Evolutionary conservation across 768 basidiomycete genomes (phyloP), one percentile per base, ranked within the genome.

Genomic region (Amanita thiersii): DNA sequence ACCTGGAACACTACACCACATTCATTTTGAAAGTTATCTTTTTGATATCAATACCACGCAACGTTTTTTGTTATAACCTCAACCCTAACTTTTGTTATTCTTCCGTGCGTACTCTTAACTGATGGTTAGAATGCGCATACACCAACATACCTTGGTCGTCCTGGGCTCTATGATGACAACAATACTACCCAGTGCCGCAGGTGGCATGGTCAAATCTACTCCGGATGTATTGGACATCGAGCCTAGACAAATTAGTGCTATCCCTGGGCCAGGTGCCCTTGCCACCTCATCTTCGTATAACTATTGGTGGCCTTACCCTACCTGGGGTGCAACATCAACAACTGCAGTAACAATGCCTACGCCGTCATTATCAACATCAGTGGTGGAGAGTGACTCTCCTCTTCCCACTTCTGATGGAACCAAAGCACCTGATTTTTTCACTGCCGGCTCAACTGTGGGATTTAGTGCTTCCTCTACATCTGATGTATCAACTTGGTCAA

Each of bases 291-390:
- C 60, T 5, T 54, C 59, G 11, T 58, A 52, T 38, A 56, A 62
- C 45, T 57, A 62, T 44, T 63, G 58, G 67, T 67, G 56, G 66
- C 60, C 63, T 1, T 67, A 62, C 45, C 59, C 64, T 18, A 51
- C 60, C 11, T 52, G 46, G 8, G 35, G 8, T 17, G 28, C 44
- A 11, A 21, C 37, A 4, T 38, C 44, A 24, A 3, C 25, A 5
- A 25, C 43, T 5, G 3, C 35, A 7, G 14, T 35, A 36, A 40
- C 23, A 11, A 37, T 20, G 18, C 39, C 15, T 37, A 48, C 12
- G 39, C 26, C 26, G 21, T 46, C 11, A 26, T 37, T 4, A 18
- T 21, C 10, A 6, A 38, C 26, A 2, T 2, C n/a, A 3, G 11
- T 21, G 25, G 19, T 6, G 15, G n/a, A 17, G 7, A 35, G 19